Evolutionary conservation across 2,329 filamentous ascomycete genomes (phyloP).

Genomic region (Trichophyton equinum): DNA sequence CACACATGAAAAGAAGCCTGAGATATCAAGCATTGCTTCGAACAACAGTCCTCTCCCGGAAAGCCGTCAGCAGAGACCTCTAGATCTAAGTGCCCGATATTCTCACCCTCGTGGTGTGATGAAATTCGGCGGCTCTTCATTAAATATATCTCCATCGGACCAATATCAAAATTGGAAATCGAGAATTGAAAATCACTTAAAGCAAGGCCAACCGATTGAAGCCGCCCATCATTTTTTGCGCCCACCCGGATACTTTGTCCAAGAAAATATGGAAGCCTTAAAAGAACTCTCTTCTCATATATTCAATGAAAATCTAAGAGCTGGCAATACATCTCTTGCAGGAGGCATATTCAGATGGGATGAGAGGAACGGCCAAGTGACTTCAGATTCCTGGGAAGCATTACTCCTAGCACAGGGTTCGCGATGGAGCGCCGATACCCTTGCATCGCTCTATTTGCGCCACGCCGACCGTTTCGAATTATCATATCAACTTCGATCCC

Average conservation of each 20-base stretch:
- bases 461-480: conserved; percentile 20
- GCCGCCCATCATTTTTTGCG: conserved; percentile 27
- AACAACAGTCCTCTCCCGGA: too few species aligned
- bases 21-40: neutral
- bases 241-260: conserved; percentile 9
- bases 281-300: conserved; percentile 22
- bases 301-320: conserved; percentile 27
- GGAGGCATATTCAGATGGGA: conserved; percentile 26
- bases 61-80: neutral
- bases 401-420: conserved; percentile 25
- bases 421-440: conserved; percentile 24
- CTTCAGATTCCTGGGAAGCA: conserved; percentile 25
- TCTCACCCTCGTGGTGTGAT: neutral
- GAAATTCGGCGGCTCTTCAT: neutral
- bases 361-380: conserved; percentile 22
- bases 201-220: conserved; percentile 21
- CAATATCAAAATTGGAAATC: conserved; percentile 1
- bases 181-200: conserved; percentile 16
- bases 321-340: conserved; percentile 29
- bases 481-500: conserved; percentile 22
- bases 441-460: conserved; percentile 23
- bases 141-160: neutral
- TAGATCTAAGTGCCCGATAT: neutral
- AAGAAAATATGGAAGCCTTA: conserved; percentile 11
- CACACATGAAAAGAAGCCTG: neutral